These are phyloP conservation scores for Biscutella laevigata DNA, from an alignment of 441 rosid species.

Conservation along the genomic window DNA sequence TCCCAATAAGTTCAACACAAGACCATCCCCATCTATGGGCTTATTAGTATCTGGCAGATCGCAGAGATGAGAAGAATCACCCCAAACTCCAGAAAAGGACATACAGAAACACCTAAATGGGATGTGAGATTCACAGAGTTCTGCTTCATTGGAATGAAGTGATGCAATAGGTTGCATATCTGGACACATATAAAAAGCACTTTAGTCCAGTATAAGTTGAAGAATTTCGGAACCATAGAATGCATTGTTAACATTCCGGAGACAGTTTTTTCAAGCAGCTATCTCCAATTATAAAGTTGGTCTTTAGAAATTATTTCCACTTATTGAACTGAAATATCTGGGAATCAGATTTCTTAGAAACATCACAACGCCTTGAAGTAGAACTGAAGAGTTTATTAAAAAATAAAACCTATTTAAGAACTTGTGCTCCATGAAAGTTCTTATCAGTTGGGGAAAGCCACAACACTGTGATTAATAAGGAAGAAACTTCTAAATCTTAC, in stretches of 20 bases:
- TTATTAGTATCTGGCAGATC: slow-evolving; percentile 64
- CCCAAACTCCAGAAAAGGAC: slow-evolving; percentile 48
- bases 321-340: not conserved
- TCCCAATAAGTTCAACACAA: slow-evolving; percentile 55
- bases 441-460: slow-evolving; percentile 15
- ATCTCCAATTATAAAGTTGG: slow-evolving; percentile 1
- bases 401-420: not conserved
- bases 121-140: slow-evolving; percentile 33
- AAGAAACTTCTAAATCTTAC: slow-evolving; percentile 10
- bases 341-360: not conserved
- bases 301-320: not conserved
- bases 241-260: not conserved
- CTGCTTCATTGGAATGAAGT: slow-evolving; percentile 27
- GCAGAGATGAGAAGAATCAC: slow-evolving; percentile 50
- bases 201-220: slow-evolving; percentile 15
- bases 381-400: too few species aligned
- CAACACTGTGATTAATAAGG: slow-evolving; percentile 1
- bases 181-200: slow-evolving; percentile 34
- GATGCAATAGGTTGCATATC: slow-evolving; percentile 55
- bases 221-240: not conserved
- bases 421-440: not conserved
- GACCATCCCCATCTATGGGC: slow-evolving; percentile 59
- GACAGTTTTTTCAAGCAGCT: not conserved
- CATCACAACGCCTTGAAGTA: slow-evolving; percentile 3
- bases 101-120: slow-evolving; percentile 52